Conservation (phyloP, 495 filamentous ascomycete species). For the Staphylotrichum tortipilum region DNA sequence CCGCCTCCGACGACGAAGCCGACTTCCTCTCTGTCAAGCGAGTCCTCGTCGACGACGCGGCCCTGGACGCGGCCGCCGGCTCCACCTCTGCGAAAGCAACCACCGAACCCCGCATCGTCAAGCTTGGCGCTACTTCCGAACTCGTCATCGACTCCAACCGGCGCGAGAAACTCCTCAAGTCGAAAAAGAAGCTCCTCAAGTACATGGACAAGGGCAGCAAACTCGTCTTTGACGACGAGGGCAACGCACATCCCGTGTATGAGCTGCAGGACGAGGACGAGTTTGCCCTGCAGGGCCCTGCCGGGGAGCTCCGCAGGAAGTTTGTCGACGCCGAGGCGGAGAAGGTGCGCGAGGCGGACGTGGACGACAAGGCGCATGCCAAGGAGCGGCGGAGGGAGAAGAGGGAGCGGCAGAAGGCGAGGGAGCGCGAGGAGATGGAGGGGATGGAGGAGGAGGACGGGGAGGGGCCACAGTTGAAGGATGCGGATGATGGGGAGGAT, state of each 20-base stretch:
- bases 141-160: constrained; percentile 87
- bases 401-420: constrained; percentile 72
- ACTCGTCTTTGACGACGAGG: constrained; percentile 87
- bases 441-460: constrained; percentile 29
- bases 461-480: constrained; percentile 25
- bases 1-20: constrained; percentile 49
- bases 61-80: constrained; percentile 29
- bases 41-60: constrained; percentile 50
- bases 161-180: constrained; percentile 82
- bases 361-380: constrained; percentile 68
- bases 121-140: constrained; percentile 48
- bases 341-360: constrained; percentile 67
- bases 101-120: constrained; percentile 40
- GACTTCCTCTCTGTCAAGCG: constrained; percentile 89
- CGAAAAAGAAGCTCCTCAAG: constrained; percentile 87
- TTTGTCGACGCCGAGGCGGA: constrained; percentile 68
- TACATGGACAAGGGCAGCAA: constrained; percentile 77
- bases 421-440: constrained; percentile 59
- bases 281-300: constrained; percentile 65
- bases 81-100: too few relatives aligned
- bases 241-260: constrained; percentile 72
- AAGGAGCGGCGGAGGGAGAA: constrained; percentile 78
- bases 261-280: constrained; percentile 74
- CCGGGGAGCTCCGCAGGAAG: constrained; percentile 60
- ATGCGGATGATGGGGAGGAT: constrained; percentile 29